Base-by-base conservation (phyloP, 1,139 yeast genomes). In the Sugiyamaella japonica region DNA sequence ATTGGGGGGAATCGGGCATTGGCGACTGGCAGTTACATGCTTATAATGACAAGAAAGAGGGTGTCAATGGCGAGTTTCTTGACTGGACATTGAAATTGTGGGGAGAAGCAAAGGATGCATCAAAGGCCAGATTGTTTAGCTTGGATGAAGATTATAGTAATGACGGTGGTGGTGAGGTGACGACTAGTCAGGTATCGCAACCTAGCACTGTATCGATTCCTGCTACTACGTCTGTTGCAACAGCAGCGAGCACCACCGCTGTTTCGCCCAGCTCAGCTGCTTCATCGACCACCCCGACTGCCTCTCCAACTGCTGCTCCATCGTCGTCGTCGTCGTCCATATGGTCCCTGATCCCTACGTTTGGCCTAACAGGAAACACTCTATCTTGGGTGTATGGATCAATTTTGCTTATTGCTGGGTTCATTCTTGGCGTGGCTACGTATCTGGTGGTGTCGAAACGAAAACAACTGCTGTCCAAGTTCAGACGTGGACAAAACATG, bases 1-100 rank as follows among this genome's bases (percentile, higher is more conserved):
- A 93, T 69, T 93, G 99, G 98, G 97, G 97, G 36, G 97, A 90
- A 68, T 59, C 70, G 1, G 95, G 95, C 1, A 71, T 72, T 32
- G 99, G 99, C 9, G 83, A 81, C 13, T 95, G 99, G 99, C 82
- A 73, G 36, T 66, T 93, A 25, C 81, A 79, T 61, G 91, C 91
- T 1, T 73, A 73, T 56, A 81, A 82, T 53, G 72, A 70, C 23
- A 72, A 70, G 7, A 70, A 62, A 1, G 73, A 75, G 59, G 69
- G 70, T 7, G 58, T 51, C 1, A 51, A 50, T 13, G 83, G 91
- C 5, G 69, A 66, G 3, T 78, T 93, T 48, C 71, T 77, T 42
- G 77, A 80, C 63, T 93, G 97, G 95, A 85, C 85, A 67, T 70
- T 93, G 66, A 80, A 84, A 53, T 73, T 91, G 9, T 95, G 89